phyloP scores from a whole-genome alignment of 1,139 yeast genomes.

The Entelexis paramagnoliae region DNA sequence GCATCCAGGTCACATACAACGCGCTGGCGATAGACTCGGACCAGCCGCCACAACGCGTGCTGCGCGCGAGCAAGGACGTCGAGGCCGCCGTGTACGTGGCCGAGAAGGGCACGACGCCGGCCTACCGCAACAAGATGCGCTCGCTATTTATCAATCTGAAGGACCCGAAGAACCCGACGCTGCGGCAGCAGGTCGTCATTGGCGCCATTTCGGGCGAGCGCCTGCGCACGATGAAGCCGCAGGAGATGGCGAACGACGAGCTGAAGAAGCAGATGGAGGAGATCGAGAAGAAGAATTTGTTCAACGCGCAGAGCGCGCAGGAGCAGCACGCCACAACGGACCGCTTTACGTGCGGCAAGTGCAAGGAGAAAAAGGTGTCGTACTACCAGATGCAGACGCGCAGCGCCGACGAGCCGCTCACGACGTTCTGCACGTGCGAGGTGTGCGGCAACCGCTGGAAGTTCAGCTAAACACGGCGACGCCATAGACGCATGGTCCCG shows the following conservation, averaged over 20 bases:
- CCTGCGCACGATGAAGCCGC: slow-evolving; percentile 73
- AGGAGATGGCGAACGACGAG: slow-evolving; percentile 86
- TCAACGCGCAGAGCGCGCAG: slow-evolving; percentile 97
- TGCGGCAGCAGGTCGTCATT: slow-evolving; percentile 56
- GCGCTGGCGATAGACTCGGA: slow-evolving; percentile 77
- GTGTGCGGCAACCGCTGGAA: slow-evolving; percentile 98
- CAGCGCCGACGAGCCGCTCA: slow-evolving; percentile 96
- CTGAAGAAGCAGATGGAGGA: slow-evolving; percentile 77
- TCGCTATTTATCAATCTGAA: slow-evolving; percentile 76
- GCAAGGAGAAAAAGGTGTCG: slow-evolving; percentile 92
- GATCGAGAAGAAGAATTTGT: slow-evolving; percentile 76
- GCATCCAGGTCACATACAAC: slow-evolving; percentile 72
- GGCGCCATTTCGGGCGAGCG: slow-evolving; percentile 56
- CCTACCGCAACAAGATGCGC: slow-evolving; percentile 70
- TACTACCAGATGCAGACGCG: slow-evolving; percentile 97
- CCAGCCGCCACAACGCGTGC: slow-evolving; percentile 47
- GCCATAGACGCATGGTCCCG: no score
- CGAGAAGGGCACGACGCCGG: slow-evolving; percentile 45
- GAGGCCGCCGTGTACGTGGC: slow-evolving; percentile 59
- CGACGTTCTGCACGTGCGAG: slow-evolving; percentile 96
- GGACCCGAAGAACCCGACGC: slow-evolving; percentile 79
- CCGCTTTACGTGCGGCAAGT: slow-evolving; percentile 92
- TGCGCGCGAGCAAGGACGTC: slow-evolving; percentile 57
- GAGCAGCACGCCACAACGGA: slow-evolving; percentile 94
- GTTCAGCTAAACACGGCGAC: slow-evolving; percentile 35